Conservation (phyloP, 768 basidiomycete genomes). For the Tubosaeta sp. region DNA sequence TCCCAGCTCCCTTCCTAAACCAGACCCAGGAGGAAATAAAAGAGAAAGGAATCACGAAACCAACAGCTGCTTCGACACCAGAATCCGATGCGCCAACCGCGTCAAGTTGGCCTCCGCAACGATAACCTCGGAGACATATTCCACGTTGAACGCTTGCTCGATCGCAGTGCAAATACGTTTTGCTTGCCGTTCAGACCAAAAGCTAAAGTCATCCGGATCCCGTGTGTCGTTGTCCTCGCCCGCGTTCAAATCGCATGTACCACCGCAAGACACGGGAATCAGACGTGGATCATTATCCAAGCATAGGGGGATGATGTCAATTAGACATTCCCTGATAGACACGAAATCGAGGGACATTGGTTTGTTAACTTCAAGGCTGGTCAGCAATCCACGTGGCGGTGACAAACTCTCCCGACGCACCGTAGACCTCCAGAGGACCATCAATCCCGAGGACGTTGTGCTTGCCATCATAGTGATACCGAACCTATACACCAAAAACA, state of each 20-base stretch:
- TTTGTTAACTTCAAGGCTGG: conserved; percentile 47
- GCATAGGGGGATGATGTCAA: conserved; percentile 78
- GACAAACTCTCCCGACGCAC: conserved; percentile 42
- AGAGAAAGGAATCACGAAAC: conserved; percentile 10
- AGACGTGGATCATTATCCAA: conserved; percentile 83
- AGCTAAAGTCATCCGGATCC: conserved; percentile 90
- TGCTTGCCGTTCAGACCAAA: conserved; percentile 91
- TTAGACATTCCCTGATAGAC: conserved; percentile 62
- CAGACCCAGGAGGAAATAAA: too few species aligned
- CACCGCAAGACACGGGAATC: conserved; percentile 66
- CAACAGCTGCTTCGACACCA: conserved; percentile 67
- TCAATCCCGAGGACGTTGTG: conserved; percentile 90
- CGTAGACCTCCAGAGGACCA: conserved; percentile 84
- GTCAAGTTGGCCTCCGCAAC: conserved; percentile 91
- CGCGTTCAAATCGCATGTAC: conserved; percentile 21
- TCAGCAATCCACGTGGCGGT: not conserved
- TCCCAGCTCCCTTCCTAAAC: too few species aligned
- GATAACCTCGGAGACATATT: conserved; percentile 86
- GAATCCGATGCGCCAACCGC: conserved; percentile 77
- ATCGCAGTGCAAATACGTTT: conserved; percentile 80
- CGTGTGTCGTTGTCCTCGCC: conserved; percentile 34
- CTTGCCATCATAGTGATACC: conserved; percentile 96
- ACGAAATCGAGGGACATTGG: conserved; percentile 60
- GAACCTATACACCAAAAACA: conserved; percentile 48
- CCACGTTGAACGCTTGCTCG: conserved; percentile 79